Evolutionary conservation across 1,284 basidiomycete species (phyloP), one percentile per base, ranked within the genome.

Genomic region (Apiotrichum sp.): DNA sequence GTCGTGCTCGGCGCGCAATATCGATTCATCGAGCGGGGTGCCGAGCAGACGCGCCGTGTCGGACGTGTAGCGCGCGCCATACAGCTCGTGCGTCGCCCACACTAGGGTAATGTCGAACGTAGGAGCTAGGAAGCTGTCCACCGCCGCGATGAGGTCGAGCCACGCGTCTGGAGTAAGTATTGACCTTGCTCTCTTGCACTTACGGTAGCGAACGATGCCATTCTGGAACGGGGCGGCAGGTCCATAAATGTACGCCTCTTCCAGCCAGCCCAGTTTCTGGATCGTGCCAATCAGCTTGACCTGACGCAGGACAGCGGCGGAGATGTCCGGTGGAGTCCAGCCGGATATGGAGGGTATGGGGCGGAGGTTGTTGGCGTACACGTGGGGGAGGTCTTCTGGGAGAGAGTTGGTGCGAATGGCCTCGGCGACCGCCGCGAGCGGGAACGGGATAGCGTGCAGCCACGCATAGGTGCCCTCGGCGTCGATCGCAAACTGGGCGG

Each of bases 21-120:
- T 39, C 9, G 40, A 44, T 22, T 35, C 38, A 46, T 61, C 59
- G 35, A 61, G 54, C 36, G 56, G 43, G 4, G n/a, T 39, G 6
- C 59, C 59, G 16, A 72, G 56, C 8, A 62, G 46, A 10, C 34
- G 32, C 35, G 45, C 43, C 10, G 65, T 72, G 31, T 68, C 69
- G 14, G 22, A 2, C 8, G 52, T 54, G 53, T 74, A 76, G 6
- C 56, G 40, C 3, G 44, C 50, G 3, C 62, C 63, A 38, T 61
- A 56, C 22, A 76, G 68, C 54, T 76, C 70, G 53, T 76, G 74
- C 6, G 74, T 74, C 47, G 72, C 71, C 74, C 74, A 75, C 6
- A 67, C 67, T 29, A 75, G 62, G 52, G 74, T 72, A 49, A 76
- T 73, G 50, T 75, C 73, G 31, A 68, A 47, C 3, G 66, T 61